These are phyloP conservation scores for Ganoderma lucidum DNA, from an alignment of 1,284 basidiomycete genomes.

Conservation along the genomic window DNA sequence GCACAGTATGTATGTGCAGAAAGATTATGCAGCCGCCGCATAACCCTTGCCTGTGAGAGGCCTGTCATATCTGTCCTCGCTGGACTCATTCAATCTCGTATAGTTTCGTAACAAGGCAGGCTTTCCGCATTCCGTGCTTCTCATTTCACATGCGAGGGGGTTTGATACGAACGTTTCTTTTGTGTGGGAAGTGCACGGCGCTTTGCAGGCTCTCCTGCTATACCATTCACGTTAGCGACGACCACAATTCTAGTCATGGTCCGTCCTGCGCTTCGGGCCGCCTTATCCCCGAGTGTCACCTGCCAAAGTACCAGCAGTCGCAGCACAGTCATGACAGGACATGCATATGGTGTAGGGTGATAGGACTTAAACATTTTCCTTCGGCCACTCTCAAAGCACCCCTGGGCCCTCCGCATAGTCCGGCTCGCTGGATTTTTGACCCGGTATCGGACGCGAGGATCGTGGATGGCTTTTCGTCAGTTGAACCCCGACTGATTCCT, in stretches of 20 bases:
- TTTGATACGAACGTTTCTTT: conserved; percentile 1
- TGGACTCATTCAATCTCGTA: neutral
- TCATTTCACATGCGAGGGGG: neutral
- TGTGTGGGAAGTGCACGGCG: neutral
- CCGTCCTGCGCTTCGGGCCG: neutral
- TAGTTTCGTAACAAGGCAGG: neutral
- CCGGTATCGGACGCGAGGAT: neutral
- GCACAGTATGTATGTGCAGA: neutral
- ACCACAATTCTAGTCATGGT: neutral
- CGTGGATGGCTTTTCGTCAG: neutral
- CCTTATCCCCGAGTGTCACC: neutral
- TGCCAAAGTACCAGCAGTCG: neutral
- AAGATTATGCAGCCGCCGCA: neutral
- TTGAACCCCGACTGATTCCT: neutral
- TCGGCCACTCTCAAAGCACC: neutral
- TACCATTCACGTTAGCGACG: neutral
- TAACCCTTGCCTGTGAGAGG: neutral
- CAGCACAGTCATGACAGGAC: neutral
- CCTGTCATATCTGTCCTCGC: neutral
- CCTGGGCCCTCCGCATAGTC: neutral
- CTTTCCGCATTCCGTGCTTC: neutral
- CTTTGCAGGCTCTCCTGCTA: neutral
- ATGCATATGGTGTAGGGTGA: neutral
- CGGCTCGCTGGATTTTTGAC: neutral
- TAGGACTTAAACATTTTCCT: neutral